Conservation (phyloP, 768 basidiomycete species). For the Mycena chlorophos region DNA sequence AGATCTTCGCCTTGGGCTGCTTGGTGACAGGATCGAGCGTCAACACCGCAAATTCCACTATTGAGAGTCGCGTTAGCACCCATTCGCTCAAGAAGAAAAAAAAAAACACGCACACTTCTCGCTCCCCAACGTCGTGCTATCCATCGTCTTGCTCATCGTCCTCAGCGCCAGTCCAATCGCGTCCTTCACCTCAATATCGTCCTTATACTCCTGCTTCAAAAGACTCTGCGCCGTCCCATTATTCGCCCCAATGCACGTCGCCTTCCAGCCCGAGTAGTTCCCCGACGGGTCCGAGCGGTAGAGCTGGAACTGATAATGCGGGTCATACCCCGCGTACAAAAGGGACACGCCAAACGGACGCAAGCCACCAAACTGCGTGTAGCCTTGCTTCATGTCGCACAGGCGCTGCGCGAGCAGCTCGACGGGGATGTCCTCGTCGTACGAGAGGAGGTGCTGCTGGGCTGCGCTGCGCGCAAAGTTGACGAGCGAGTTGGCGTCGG, state of each 20-base stretch:
- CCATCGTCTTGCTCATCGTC: conserved; percentile 99
- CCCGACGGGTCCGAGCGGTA: conserved; percentile 99
- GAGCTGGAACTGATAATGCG: conserved; percentile 93
- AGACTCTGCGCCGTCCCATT: conserved; percentile 94
- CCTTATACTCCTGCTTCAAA: conserved; percentile 98
- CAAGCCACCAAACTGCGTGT: conserved; percentile 97
- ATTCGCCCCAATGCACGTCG: conserved; percentile 98
- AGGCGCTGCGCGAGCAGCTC: conserved; percentile 91
- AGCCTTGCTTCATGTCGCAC: conserved; percentile 98
- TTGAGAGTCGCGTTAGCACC: neutral
- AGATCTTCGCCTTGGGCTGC: conserved; percentile 88
- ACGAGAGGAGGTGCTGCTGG: conserved; percentile 82
- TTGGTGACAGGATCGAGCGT: conserved; percentile 78
- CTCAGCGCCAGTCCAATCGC: conserved; percentile 89
- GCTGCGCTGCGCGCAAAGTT: conserved; percentile 92
- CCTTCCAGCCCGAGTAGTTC: conserved; percentile 98
- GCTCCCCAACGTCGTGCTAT: conserved; percentile 92
- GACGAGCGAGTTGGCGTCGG: conserved; percentile 96
- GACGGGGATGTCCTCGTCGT: conserved; percentile 98
- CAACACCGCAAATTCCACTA: conserved; percentile 96
- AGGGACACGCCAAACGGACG: conserved; percentile 98
- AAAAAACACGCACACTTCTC: conserved; percentile 77
- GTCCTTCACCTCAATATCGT: conserved; percentile 87
- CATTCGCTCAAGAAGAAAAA: conserved; percentile 5
- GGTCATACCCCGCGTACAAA: conserved; percentile 95